Conservation (phyloP, 2,329 filamentous ascomycete genomes). For the Aspergillus glaucus region DNA sequence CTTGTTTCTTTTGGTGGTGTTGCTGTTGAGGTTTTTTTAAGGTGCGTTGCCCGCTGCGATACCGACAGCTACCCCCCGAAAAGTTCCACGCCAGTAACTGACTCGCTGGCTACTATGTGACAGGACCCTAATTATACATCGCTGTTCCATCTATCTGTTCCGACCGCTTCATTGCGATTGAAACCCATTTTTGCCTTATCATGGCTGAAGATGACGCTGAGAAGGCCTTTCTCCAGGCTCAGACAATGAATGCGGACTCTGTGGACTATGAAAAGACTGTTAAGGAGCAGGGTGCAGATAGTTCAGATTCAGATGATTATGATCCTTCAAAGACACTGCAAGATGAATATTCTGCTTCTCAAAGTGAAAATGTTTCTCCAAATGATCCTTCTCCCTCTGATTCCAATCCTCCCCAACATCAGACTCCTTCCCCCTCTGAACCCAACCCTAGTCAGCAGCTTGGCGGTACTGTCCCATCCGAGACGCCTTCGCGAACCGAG, state of each 20-base stretch:
- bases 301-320: slow-evolving; percentile 52
- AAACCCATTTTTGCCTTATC: slow-evolving; percentile 9
- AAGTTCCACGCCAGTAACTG: background rate
- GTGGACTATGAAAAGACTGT: slow-evolving; percentile 32
- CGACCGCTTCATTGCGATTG: slow-evolving; percentile 7
- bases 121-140: too few relatives aligned
- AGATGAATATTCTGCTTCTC: slow-evolving; percentile 32
- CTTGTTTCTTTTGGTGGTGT: background rate
- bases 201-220: slow-evolving; percentile 52
- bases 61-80: background rate
- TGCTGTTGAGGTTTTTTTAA: background rate
- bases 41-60: background rate
- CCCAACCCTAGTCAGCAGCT: slow-evolving; percentile 22
- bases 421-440: slow-evolving; percentile 19
- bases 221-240: slow-evolving; percentile 47
- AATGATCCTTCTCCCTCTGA: slow-evolving; percentile 16
- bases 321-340: slow-evolving; percentile 46
- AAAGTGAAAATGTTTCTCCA: slow-evolving; percentile 23
- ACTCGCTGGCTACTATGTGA: background rate
- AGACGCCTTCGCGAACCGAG: slow-evolving; percentile 29
- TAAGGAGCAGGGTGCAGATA: slow-evolving; percentile 50
- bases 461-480: slow-evolving; percentile 23
- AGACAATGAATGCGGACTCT: slow-evolving; percentile 39
- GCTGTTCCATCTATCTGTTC: background rate
- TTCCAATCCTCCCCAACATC: slow-evolving; percentile 16